These are phyloP conservation scores for Myxozyma sirexii DNA, from an alignment of 805 yeast genomes.

Conservation along the genomic window DNA sequence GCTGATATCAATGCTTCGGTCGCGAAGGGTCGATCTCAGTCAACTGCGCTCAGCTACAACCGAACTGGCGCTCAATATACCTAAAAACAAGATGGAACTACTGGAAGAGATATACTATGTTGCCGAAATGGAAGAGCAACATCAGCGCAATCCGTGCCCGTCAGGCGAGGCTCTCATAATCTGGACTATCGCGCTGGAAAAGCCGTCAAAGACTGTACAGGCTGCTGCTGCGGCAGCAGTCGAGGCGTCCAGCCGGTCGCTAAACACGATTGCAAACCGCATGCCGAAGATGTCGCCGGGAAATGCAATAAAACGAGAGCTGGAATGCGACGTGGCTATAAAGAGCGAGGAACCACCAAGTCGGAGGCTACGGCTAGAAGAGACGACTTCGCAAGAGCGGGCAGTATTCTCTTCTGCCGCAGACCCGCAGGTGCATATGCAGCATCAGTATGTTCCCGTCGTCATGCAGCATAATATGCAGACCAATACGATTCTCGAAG, in stretches of 20 bases:
- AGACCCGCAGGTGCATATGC: not conserved
- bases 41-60: conserved; percentile 29
- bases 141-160: not conserved
- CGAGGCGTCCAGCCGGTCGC: conserved; percentile 14
- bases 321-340: not conserved
- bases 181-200: conserved; percentile 13
- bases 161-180: conserved; percentile 1
- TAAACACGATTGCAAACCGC: conserved; percentile 3
- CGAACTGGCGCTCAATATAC: conserved; percentile 19
- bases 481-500: not conserved
- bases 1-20: conserved; percentile 43
- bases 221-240: conserved; percentile 19
- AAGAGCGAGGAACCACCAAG: not conserved
- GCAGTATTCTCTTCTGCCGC: not conserved
- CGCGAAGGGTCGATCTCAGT: conserved; percentile 5
- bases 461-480: not conserved
- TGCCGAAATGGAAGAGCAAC: conserved; percentile 29
- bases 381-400: not conserved
- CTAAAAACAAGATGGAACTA: conserved; percentile 23
- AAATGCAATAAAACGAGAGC: conserved; percentile 2
- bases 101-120: conserved; percentile 35
- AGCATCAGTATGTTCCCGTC: not conserved
- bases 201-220: conserved; percentile 1
- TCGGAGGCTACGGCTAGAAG: not conserved
- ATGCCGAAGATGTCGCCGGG: conserved; percentile 6